Conservation (phyloP, 2,329 filamentous ascomycete genomes). For the Diaporthe destruens region DNA sequence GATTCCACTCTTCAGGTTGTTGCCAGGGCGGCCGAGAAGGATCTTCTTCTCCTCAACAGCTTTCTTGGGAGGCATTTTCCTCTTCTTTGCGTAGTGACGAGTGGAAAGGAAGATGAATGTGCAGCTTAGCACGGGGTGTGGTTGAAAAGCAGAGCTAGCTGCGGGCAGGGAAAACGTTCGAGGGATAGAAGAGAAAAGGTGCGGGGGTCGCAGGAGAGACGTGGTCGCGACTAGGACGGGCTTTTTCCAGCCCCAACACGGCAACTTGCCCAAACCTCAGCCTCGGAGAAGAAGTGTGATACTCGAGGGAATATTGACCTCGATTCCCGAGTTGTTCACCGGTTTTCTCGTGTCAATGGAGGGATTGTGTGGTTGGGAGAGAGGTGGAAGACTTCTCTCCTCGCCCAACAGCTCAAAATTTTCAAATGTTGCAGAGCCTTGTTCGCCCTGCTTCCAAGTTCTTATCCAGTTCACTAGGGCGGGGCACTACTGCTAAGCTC, state of each 20-base stretch:
- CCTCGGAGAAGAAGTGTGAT: conserved; percentile 17
- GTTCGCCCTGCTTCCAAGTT: conserved; percentile 34
- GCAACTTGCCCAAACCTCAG: conserved; percentile 24
- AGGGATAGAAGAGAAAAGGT: conserved; percentile 67
- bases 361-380: conserved; percentile 31
- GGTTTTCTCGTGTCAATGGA: conserved; percentile 12
- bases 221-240: conserved; percentile 56
- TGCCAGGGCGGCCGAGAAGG: conserved; percentile 93
- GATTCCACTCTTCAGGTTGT: conserved; percentile 99
- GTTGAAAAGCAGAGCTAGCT: conserved; percentile 76
- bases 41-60: conserved; percentile 92
- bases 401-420: conserved; percentile 36
- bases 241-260: conserved; percentile 57
- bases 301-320: conserved; percentile 16
- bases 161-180: conserved; percentile 66
- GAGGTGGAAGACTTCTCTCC: conserved; percentile 19
- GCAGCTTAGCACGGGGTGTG: conserved; percentile 65
- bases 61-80: conserved; percentile 96
- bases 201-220: conserved; percentile 55
- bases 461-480: conserved; percentile 1
- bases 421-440: conserved; percentile 38
- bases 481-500: background rate
- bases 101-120: conserved; percentile 61
- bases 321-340: conserved; percentile 21
- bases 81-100: conserved; percentile 71